Evolutionary conservation across 768 basidiomycete genomes (phyloP), one percentile per base, ranked within the genome.

Genomic region (Agaricus sinodeliciosus): DNA sequence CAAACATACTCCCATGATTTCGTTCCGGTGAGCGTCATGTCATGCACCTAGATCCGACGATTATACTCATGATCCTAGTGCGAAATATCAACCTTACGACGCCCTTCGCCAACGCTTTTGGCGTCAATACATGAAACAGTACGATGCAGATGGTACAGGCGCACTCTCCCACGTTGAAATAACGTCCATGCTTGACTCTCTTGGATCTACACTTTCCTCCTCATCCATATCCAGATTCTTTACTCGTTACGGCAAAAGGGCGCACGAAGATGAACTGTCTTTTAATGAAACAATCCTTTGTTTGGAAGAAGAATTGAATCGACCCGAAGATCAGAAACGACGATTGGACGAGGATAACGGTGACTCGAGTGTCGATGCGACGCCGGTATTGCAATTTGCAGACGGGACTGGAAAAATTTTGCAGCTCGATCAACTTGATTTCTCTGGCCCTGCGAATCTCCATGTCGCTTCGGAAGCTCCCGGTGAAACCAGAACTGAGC

Each of bases 51-150:
- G 51, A 22, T 25, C 22, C 9, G 27, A 39, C 36, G 26, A 2
- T 37, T 15, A 18, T 18, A 26, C 26, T 43, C 13, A 16, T 36
- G 22, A 8, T 42, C 43, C 6, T 58, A 88, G 90, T 19, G 95
- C 94, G 9, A 95, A 87, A 68, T 99, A 93, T 68, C 93, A 96
- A 63, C 92, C 96, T 0, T 99, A 98, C 63, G 90, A 85, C 55
- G 87, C 90, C 13, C 78, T 95, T 8, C 87, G 92, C 0, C 91
- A 93, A 62, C 81, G 80, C 2, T 94, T 94, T 75, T 96, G 94
- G 94, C 74, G 82, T 1, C 84, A 89, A 57, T 94, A 91, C 65
- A 78, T 95, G 37, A 79, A 80, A 47, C 88, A 94, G 59, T 98
- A 97, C 68, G 94, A 96, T 59, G 78, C 84, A 0, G 93, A 94